A percentile compares a stretch with the other conserved stretches of the same genome.
These are phyloP conservation scores for Gliomastix tumulicola DNA, from an alignment of 2,329 filamentous ascomycete genomes.

Conservation along the genomic window DNA sequence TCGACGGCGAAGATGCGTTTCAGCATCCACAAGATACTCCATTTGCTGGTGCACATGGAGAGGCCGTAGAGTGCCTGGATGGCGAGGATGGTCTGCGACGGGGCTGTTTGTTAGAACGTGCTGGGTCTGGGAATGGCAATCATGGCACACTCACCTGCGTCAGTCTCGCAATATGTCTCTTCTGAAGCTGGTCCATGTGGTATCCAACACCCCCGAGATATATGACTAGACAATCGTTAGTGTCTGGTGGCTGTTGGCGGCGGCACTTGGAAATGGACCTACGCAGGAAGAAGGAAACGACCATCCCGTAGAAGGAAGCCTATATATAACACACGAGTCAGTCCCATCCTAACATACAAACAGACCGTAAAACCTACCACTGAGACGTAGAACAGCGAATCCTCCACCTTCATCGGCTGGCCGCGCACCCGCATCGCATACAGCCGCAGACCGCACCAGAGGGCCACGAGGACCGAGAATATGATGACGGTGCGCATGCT, in stretches of 20 bases:
- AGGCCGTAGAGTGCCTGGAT: constrained; percentile 8
- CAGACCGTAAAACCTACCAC: constrained; percentile 5
- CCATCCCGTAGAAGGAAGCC: constrained; percentile 8
- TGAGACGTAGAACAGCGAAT: constrained; percentile 8
- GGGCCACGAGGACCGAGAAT: constrained; percentile 6
- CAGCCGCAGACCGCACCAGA: constrained; percentile 6
- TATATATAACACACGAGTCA: background rate
- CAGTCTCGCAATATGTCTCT: constrained; percentile 6
- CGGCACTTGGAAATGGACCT: background rate
- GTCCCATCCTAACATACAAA: background rate
- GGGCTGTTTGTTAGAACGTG: no score
- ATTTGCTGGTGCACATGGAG: constrained; percentile 9
- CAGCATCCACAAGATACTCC: constrained; percentile 10
- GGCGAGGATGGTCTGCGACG: constrained; percentile 6
- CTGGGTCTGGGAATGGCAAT: background rate
- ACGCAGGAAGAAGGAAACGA: constrained; percentile 6
- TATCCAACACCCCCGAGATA: constrained; percentile 8
- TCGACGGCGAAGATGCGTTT: constrained; percentile 8
- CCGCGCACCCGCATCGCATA: constrained; percentile 7
- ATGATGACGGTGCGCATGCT: constrained; percentile 7
- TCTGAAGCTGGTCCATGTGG: constrained; percentile 7
- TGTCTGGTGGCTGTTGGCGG: no score
- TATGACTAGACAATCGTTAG: no score
- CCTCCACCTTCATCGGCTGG: constrained; percentile 6
- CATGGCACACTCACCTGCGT: constrained; percentile 7